A percentile compares a stretch with the other conserved stretches of the same genome.
These are phyloP conservation scores for Corymbia citriodora DNA, from an alignment of 441 rosid species.

Conservation along the genomic window DNA sequence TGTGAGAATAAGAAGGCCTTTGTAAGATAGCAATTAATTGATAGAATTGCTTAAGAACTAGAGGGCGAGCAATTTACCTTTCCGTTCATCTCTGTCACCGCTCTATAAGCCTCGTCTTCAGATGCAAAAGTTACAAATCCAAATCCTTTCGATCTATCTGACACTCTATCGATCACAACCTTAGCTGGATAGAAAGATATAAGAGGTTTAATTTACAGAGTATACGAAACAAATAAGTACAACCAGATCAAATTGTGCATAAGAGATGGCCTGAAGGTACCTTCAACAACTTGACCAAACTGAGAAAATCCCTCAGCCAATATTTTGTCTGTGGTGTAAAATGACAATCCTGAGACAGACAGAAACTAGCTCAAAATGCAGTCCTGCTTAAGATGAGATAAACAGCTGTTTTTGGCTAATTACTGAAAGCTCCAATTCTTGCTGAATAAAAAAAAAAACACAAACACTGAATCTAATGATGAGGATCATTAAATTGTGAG, in stretches of 20 bases:
- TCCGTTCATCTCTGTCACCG: constrained; percentile 55
- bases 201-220: neutral
- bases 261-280: constrained; percentile 16
- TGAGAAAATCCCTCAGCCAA: constrained; percentile 68
- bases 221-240: neutral
- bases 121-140: constrained; percentile 91
- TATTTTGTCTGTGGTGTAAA: constrained; percentile 57
- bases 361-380: neutral
- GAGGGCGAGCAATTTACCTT: constrained; percentile 31
- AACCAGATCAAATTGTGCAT: neutral
- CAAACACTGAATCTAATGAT: neutral
- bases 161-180: constrained; percentile 54
- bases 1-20: constrained; percentile 17
- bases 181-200: constrained; percentile 44
- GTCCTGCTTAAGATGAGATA: neutral
- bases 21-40: neutral
- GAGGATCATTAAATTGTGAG: neutral
- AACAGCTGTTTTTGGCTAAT: neutral
- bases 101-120: constrained; percentile 63
- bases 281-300: constrained; percentile 88
- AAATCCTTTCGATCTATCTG: constrained; percentile 76
- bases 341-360: constrained; percentile 55
- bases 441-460: neutral
- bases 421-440: neutral
- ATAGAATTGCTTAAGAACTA: neutral